Evolutionary conservation across 2,329 filamentous ascomycete genomes (phyloP).

Genomic region (Paradendryphiella salina): DNA sequence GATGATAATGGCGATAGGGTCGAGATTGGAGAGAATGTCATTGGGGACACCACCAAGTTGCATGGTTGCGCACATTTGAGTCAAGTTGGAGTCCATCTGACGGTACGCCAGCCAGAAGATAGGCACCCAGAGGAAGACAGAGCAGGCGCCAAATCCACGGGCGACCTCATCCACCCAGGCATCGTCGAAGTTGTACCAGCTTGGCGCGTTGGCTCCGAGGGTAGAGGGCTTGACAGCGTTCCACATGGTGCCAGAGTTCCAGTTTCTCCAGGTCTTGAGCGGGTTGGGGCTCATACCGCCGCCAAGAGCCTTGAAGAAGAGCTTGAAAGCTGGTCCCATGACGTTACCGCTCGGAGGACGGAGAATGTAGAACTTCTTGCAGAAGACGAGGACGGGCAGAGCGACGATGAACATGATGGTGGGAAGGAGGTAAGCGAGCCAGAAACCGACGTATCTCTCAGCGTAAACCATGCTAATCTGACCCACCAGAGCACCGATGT

Average conservation of each 20-base stretch:
- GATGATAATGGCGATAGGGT: constrained; percentile 74
- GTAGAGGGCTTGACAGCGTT: constrained; percentile 67
- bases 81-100: constrained; percentile 68
- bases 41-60: constrained; percentile 72
- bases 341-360: constrained; percentile 69
- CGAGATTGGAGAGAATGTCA: constrained; percentile 75
- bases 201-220: constrained; percentile 59
- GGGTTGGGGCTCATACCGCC: constrained; percentile 63
- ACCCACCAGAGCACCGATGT: constrained; percentile 43
- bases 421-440: constrained; percentile 69
- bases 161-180: constrained; percentile 79
- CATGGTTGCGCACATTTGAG: constrained; percentile 69
- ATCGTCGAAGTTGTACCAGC: constrained; percentile 79
- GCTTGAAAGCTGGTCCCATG: constrained; percentile 64
- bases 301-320: constrained; percentile 57
- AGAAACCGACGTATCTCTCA: constrained; percentile 66
- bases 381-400: constrained; percentile 61
- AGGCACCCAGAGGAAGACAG: constrained; percentile 63
- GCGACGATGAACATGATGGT: constrained; percentile 65
- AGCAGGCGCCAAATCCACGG: constrained; percentile 57
- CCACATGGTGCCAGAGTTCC: constrained; percentile 63
- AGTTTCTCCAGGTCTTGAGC: constrained; percentile 58
- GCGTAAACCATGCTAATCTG: constrained; percentile 48
- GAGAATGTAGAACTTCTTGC: constrained; percentile 64
- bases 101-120: constrained; percentile 68